phyloP scores from a whole-genome alignment of 257 asterid species.

The Rauvolfia tetraphylla region DNA sequence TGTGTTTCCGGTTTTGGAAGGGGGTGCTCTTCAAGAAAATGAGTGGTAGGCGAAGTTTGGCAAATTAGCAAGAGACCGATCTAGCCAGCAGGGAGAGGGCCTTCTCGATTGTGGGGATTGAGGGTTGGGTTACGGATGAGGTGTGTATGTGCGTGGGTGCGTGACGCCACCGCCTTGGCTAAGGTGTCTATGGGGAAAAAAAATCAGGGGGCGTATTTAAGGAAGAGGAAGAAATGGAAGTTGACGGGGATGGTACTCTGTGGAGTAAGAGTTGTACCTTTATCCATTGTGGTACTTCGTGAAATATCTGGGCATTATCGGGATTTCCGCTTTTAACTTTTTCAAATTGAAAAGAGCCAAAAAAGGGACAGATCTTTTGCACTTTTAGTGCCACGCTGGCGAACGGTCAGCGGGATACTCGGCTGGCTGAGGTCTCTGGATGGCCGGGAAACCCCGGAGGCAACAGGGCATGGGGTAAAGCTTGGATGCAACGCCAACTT shows the following conservation, averaged over 20 bases:
- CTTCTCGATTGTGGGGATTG: too few species aligned
- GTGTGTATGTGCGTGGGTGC: neutral
- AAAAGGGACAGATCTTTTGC: neutral
- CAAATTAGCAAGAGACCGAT: conserved; percentile 3
- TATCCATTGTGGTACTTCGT: neutral
- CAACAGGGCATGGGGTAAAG: neutral
- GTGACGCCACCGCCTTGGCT: neutral
- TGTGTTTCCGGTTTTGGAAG: neutral
- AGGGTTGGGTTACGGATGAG: neutral
- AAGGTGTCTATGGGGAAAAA: neutral
- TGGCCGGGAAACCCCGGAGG: neutral
- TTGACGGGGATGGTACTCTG: neutral
- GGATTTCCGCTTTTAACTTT: neutral
- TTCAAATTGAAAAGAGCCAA: neutral
- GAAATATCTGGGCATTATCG: conserved; percentile 1
- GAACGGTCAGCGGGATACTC: neutral
- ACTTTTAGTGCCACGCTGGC: conserved; percentile 14
- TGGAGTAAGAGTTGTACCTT: neutral
- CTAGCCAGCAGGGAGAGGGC: neutral
- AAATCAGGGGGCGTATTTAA: neutral
- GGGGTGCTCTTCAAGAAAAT: conserved; percentile 4
- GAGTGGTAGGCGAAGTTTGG: conserved; percentile 21
- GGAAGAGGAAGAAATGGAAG: neutral
- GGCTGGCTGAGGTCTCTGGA: neutral
- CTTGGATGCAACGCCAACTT: conserved; percentile 11